Evolutionary conservation across 495 filamentous ascomycete species (phyloP).

Genomic region (Trichoderma parareesei): DNA sequence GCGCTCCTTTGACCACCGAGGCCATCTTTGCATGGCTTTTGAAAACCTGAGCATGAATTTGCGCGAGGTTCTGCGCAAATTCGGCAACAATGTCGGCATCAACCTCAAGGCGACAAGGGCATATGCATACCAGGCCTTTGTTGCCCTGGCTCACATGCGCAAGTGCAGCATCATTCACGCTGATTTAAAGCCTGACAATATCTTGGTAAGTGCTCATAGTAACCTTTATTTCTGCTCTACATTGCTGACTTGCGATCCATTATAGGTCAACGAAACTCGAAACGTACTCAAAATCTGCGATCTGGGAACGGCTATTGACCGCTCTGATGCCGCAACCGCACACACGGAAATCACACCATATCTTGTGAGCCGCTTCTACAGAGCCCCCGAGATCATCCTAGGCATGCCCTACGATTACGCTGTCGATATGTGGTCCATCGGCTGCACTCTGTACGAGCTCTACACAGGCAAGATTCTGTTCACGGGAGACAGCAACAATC

Average conservation of each 20-base stretch:
- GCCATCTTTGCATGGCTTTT: conserved; percentile 92
- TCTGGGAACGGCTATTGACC: conserved; percentile 85
- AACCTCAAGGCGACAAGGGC: conserved; percentile 76
- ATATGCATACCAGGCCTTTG: conserved; percentile 92
- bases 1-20: conserved; percentile 85
- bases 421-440: conserved; percentile 95
- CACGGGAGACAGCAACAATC: conserved; percentile 90
- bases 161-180: conserved; percentile 91
- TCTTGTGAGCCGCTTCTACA: conserved; percentile 92
- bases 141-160: conserved; percentile 73
- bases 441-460: conserved; percentile 92
- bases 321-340: conserved; percentile 55
- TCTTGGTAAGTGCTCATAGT: conserved; percentile 46
- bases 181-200: conserved; percentile 95
- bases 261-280: conserved; percentile 67
- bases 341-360: conserved; percentile 86
- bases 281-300: conserved; percentile 92
- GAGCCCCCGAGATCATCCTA: conserved; percentile 92
- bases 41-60: conserved; percentile 92
- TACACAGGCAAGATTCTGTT: conserved; percentile 98
- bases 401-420: conserved; percentile 92
- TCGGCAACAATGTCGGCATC: conserved; percentile 87
- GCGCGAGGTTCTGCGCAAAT: conserved; percentile 92
- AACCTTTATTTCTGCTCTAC: neutral
- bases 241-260: neutral